Evolutionary conservation across 345 rosid genomes (phyloP).

Genomic region (Eucalyptus lansdowneana): DNA sequence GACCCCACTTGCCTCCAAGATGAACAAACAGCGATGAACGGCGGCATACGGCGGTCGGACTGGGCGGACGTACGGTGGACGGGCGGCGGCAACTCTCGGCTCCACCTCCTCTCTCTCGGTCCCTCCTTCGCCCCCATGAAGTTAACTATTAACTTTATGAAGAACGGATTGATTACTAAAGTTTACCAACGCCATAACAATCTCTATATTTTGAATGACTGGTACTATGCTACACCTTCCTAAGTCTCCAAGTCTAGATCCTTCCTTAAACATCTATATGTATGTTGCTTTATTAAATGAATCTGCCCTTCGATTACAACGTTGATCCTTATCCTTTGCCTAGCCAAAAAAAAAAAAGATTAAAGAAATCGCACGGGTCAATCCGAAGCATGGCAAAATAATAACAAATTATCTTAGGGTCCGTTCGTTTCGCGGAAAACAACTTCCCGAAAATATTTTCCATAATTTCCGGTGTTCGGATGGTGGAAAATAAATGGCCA

Average conservation of each 20-base stretch:
- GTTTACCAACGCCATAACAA: neutral
- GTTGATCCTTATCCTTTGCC: neutral
- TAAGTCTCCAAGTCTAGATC: neutral
- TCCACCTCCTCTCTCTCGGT: too few relatives aligned
- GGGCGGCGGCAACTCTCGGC: too few relatives aligned
- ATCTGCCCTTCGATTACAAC: neutral
- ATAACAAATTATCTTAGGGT: too few relatives aligned
- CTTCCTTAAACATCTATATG: neutral
- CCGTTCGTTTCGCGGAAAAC: too few relatives aligned
- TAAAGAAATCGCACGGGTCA: too few relatives aligned
- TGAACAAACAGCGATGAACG: too few relatives aligned
- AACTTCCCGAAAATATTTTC: too few relatives aligned
- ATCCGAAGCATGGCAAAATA: too few relatives aligned
- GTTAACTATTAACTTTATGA: neutral
- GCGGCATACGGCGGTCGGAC: too few relatives aligned
- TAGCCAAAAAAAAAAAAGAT: neutral
- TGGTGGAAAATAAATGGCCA: fast-evolving
- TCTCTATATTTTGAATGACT: neutral
- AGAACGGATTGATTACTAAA: neutral
- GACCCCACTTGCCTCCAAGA: too few relatives aligned
- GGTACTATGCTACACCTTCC: neutral
- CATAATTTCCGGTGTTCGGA: fast-evolving
- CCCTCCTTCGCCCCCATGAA: neutral
- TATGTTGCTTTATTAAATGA: neutral
- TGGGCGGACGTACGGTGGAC: too few relatives aligned